Percentiles rank a stretch among this genome's conserved stretches.
Evolutionary conservation across 495 filamentous ascomycete genomes (phyloP).

Genomic region (Neurospora sp.): DNA sequence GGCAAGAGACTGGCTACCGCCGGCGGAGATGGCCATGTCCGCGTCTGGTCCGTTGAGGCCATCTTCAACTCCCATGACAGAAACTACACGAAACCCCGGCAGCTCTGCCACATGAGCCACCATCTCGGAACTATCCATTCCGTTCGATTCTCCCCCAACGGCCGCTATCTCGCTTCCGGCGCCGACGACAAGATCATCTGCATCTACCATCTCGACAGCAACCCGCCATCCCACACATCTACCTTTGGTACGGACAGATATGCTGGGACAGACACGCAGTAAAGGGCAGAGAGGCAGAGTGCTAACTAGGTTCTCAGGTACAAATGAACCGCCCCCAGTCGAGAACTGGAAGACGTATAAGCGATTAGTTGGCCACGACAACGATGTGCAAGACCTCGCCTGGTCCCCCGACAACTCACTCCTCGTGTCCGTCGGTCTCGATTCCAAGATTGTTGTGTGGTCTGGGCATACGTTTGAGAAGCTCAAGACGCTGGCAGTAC

Average conservation of each 20-base stretch:
- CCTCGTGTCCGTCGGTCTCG: conserved; percentile 87
- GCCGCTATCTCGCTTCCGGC: conserved; percentile 86
- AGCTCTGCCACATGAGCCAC: conserved; percentile 95
- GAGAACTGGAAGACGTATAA: conserved; percentile 96
- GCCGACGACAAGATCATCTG: conserved; percentile 98
- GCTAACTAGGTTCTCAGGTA: conserved; percentile 41
- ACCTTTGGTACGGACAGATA: conserved; percentile 55
- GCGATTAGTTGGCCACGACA: conserved; percentile 91
- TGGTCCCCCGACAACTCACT: conserved; percentile 97
- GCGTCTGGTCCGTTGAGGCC: conserved; percentile 94
- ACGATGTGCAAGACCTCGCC: conserved; percentile 95
- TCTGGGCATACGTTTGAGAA: conserved; percentile 97
- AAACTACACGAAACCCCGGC: conserved; percentile 67
- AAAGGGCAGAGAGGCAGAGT: conserved; percentile 9
- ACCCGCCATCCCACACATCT: conserved; percentile 58
- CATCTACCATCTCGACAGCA: conserved; percentile 82
- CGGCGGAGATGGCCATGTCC: conserved; percentile 93
- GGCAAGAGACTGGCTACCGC: conserved; percentile 84
- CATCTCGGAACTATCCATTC: conserved; percentile 96
- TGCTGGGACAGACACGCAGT: neutral
- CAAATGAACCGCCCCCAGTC: conserved; percentile 82
- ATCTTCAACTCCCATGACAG: conserved; percentile 69
- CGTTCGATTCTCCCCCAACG: conserved; percentile 89
- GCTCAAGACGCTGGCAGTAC: conserved; percentile 79
- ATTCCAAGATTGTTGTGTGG: conserved; percentile 98